Evolutionary conservation across 805 yeast genomes (phyloP).

Genomic region (Saccharomycopsis oosterbeekiorum): DNA sequence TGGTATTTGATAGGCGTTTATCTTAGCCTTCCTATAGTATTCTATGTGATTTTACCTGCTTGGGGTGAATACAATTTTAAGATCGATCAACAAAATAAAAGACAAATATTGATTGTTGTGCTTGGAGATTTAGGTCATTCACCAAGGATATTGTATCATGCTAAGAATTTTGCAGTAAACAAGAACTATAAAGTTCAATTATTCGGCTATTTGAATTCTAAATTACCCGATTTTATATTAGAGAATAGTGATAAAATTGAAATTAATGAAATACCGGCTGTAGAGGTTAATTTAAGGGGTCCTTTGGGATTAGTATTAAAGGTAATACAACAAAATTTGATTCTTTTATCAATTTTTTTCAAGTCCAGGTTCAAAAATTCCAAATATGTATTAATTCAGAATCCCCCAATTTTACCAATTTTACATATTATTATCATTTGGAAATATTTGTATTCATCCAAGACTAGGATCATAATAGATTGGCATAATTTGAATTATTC

Average conservation of each 20-base stretch:
- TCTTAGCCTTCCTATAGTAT: conserved; percentile 28
- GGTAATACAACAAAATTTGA: conserved; percentile 44
- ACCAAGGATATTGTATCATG: conserved; percentile 91
- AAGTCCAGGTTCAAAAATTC: conserved; percentile 40
- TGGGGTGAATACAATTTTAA: conserved; percentile 6
- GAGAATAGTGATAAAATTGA: background rate
- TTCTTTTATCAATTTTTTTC: conserved; percentile 40
- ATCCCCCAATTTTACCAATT: conserved; percentile 89
- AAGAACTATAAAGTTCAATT: conserved; percentile 67
- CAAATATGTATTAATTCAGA: conserved; percentile 65
- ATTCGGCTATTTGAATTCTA: conserved; percentile 69
- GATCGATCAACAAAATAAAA: conserved; percentile 22
- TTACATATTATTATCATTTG: conserved; percentile 52
- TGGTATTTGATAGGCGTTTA: conserved; percentile 11
- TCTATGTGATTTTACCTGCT: conserved; percentile 33
- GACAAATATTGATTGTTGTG: conserved; percentile 67
- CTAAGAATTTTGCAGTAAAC: conserved; percentile 54
- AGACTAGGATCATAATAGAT: conserved; percentile 66
- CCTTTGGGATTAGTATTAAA: conserved; percentile 31
- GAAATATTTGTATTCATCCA: conserved; percentile 37
- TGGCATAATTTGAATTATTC: conserved; percentile 95
- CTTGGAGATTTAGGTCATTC: conserved; percentile 93
- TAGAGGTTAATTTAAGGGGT: conserved; percentile 3
- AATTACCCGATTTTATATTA: conserved; percentile 39
- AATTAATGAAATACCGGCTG: conserved; percentile 4